phyloP scores from a whole-genome alignment of 1,284 basidiomycete genomes.

The Entoloma clypeatum region DNA sequence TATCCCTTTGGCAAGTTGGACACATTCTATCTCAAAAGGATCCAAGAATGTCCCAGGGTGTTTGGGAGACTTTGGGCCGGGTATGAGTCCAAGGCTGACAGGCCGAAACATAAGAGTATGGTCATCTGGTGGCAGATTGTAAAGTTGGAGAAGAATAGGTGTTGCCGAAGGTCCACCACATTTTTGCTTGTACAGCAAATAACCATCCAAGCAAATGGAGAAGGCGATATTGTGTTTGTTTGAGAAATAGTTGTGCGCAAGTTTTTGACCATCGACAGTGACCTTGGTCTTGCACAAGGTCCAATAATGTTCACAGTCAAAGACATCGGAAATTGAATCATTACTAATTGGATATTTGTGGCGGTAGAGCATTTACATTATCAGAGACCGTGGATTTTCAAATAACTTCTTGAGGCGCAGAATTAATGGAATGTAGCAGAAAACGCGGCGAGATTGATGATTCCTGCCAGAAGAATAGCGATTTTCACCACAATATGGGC shows the following conservation, averaged over 20 bases:
- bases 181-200: constrained; percentile 35
- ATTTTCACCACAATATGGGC: constrained; percentile 30
- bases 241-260: constrained; percentile 26
- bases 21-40: constrained; percentile 36
- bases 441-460: constrained; percentile 24
- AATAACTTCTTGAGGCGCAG: constrained; percentile 26
- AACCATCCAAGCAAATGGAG: constrained; percentile 36
- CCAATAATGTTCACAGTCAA: constrained; percentile 29
- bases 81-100: constrained; percentile 38
- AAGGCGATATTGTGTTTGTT: constrained; percentile 31
- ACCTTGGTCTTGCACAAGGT: constrained; percentile 17
- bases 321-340: constrained; percentile 25
- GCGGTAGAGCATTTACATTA: constrained; percentile 7
- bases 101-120: constrained; percentile 31
- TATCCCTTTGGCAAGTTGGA: constrained; percentile 33
- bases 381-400: background rate
- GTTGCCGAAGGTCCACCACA: constrained; percentile 40
- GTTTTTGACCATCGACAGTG: constrained; percentile 16
- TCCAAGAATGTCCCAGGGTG: constrained; percentile 41
- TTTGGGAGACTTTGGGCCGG: constrained; percentile 39
- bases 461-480: constrained; percentile 20
- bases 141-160: constrained; percentile 41
- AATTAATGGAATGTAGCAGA: constrained; percentile 32
- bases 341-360: background rate
- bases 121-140: constrained; percentile 36